phyloP scores from a whole-genome alignment of 2,329 filamentous ascomycete species.

The Cadophora sp. region DNA sequence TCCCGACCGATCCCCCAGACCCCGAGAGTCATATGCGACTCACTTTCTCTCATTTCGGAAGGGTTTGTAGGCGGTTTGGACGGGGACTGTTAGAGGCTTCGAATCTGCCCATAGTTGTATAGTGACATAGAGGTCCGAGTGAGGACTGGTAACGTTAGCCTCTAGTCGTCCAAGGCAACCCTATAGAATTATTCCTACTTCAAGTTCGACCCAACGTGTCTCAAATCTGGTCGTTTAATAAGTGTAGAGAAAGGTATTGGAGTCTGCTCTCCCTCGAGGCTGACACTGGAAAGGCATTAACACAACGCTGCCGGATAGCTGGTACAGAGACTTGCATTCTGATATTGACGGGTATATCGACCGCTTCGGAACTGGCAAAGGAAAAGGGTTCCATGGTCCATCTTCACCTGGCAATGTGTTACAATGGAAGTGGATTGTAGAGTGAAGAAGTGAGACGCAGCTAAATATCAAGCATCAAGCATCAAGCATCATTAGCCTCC shows the following conservation, averaged over 20 bases:
- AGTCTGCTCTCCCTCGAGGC: conserved; percentile 79
- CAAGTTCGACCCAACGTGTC: conserved; percentile 86
- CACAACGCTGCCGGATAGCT: not conserved
- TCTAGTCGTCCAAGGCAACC: conserved; percentile 36
- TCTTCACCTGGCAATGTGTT: conserved; percentile 30
- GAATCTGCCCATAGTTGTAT: conserved; percentile 95
- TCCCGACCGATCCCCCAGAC: not conserved
- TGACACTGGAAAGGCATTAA: conserved; percentile 61
- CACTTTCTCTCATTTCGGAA: conserved; percentile 78
- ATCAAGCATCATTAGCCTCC: conserved; percentile 9
- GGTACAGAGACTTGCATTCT: conserved; percentile 57
- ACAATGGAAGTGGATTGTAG: not conserved
- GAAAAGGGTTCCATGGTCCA: conserved; percentile 88
- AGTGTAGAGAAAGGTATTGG: conserved; percentile 79
- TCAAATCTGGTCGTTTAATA: conserved; percentile 77
- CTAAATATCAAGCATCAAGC: conserved; percentile 7
- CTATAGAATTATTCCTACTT: conserved; percentile 56
- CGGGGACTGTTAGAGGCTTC: conserved; percentile 88
- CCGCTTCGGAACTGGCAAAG: conserved; percentile 86
- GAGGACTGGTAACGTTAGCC: conserved; percentile 56
- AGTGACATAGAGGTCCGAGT: conserved; percentile 92
- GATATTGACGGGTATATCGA: conserved; percentile 75
- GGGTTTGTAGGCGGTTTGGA: conserved; percentile 91
- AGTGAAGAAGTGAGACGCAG: not conserved
- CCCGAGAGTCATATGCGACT: conserved; percentile 18